Conservation (phyloP, 2,329 filamentous ascomycete genomes). For the Didymella exigua region DNA sequence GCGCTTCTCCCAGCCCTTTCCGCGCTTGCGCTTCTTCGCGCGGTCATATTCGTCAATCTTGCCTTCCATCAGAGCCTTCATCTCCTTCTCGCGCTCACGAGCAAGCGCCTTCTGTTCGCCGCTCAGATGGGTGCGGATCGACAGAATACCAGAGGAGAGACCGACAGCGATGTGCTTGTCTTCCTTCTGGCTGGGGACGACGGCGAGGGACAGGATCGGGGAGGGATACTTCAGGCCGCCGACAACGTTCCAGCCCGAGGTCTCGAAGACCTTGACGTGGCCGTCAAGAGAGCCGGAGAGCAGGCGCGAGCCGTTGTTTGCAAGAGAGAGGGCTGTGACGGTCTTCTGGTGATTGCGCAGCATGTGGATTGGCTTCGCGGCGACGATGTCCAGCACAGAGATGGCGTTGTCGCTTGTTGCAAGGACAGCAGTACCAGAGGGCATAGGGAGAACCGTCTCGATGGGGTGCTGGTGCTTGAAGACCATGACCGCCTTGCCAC, state of each 20-base stretch:
- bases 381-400: slow-evolving; percentile 89
- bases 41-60: slow-evolving; percentile 79
- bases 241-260: slow-evolving; percentile 93
- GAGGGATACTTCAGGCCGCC: slow-evolving; percentile 91
- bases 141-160: slow-evolving; percentile 92
- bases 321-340: slow-evolving; percentile 83
- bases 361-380: slow-evolving; percentile 82
- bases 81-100: slow-evolving; percentile 78
- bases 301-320: slow-evolving; percentile 78
- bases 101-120: slow-evolving; percentile 79
- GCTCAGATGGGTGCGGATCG: slow-evolving; percentile 84
- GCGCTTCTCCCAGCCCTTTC: slow-evolving; percentile 66
- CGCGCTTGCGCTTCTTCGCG: slow-evolving; percentile 67
- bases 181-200: slow-evolving; percentile 72
- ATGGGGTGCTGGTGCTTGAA: slow-evolving; percentile 94
- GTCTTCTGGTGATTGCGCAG: slow-evolving; percentile 98
- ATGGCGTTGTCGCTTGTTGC: slow-evolving; percentile 86
- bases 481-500: slow-evolving; percentile 73
- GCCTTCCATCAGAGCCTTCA: slow-evolving; percentile 80
- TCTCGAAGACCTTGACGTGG: slow-evolving; percentile 97
- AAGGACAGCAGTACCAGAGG: slow-evolving; percentile 83
- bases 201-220: slow-evolving; percentile 82
- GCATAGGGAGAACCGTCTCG: slow-evolving; percentile 85
- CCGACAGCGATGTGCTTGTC: slow-evolving; percentile 95
- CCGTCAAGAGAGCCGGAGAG: slow-evolving; percentile 91